Percentiles rank a stretch among this genome's conserved stretches.
phyloP scores from a whole-genome alignment of 2,329 filamentous ascomycete species.

The Madurella fahalii region DNA sequence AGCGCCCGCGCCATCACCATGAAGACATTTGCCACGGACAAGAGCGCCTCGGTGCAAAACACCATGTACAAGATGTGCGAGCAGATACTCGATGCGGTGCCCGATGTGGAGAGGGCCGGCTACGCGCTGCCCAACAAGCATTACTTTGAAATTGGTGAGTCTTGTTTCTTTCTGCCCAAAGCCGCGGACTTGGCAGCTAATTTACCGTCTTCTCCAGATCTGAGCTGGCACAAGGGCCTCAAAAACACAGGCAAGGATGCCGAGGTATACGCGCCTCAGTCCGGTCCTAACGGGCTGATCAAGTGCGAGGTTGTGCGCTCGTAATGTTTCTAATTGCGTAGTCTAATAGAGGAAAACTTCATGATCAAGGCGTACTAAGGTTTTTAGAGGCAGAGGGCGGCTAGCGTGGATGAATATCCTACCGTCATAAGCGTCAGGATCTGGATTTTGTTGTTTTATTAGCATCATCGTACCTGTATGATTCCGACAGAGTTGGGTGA shows the following conservation, averaged over 20 bases:
- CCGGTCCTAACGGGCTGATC: conserved; percentile 90
- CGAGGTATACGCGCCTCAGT: conserved; percentile 91
- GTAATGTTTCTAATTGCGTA: conserved; percentile 1
- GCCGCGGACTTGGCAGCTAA: not conserved
- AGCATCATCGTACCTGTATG: no score
- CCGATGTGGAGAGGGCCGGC: conserved; percentile 66
- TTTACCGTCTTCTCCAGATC: conserved; percentile 50
- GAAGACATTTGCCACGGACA: conserved; percentile 83
- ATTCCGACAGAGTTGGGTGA: no score
- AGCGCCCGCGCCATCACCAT: conserved; percentile 81
- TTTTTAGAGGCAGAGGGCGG: not conserved
- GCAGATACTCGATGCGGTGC: conserved; percentile 72
- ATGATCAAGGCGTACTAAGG: not conserved
- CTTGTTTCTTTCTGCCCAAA: not conserved
- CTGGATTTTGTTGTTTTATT: no score
- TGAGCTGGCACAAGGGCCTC: conserved; percentile 93
- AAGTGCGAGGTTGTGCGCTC: conserved; percentile 77
- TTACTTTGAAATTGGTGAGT: conserved; percentile 90
- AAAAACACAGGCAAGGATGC: conserved; percentile 96
- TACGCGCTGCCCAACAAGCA: conserved; percentile 96
- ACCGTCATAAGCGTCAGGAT: no score
- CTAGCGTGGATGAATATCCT: not conserved
- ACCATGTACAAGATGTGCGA: conserved; percentile 99
- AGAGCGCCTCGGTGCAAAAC: conserved; percentile 88
- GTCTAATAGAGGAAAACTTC: conserved; percentile 1